Evolutionary conservation across 106 monocot species (phyloP).

Genomic region (Platanthera guangdongensis): DNA sequence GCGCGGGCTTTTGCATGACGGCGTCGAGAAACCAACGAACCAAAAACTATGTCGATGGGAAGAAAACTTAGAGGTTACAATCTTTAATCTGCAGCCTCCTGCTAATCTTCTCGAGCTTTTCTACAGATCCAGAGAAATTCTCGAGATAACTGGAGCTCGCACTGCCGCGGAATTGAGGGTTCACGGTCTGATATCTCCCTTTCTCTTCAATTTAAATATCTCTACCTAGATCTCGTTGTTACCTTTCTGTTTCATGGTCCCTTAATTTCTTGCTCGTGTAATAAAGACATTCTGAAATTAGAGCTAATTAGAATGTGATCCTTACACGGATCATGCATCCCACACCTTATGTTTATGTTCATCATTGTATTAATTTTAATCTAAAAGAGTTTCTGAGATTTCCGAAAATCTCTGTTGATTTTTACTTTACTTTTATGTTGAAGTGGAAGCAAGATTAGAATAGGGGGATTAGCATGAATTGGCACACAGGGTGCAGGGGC

Average conservation of each 20-base stretch:
- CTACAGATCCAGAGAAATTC: not conserved
- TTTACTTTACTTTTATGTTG: not conserved
- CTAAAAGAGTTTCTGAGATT: not conserved
- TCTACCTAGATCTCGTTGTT: not conserved
- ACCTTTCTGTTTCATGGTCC: not conserved
- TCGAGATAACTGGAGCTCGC: not conserved
- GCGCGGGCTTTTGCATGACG: not conserved
- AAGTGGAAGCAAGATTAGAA: not conserved
- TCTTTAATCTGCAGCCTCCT: not conserved
- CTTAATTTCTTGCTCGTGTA: not conserved
- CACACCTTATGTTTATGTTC: too few relatives aligned
- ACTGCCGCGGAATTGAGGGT: constrained; percentile 6
- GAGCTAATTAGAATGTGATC: not conserved
- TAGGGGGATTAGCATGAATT: not conserved
- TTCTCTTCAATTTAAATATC: not conserved
- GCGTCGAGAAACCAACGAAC: not conserved
- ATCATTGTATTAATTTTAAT: not conserved
- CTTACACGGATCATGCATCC: not conserved
- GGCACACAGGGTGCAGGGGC: not conserved
- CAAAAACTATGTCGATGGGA: not conserved
- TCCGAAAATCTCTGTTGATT: not conserved
- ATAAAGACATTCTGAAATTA: not conserved
- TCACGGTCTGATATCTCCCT: constrained; percentile 8
- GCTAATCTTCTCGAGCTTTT: not conserved
- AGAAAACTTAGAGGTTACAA: not conserved